phyloP scores from a whole-genome alignment of 331 rosid species.

The Erythrophleum ivorense region DNA sequence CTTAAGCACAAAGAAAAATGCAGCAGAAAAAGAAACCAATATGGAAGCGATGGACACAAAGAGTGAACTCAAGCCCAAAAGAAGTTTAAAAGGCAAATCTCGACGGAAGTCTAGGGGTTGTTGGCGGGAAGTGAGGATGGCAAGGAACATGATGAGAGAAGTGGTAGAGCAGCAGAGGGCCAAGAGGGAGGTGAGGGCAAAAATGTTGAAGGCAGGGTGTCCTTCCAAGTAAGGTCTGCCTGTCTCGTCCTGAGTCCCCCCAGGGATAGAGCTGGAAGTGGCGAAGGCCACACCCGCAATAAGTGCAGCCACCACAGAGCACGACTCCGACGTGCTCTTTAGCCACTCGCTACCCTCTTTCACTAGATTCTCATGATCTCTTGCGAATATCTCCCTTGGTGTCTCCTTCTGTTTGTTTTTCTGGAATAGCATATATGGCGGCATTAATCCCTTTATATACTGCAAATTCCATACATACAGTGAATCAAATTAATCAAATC shows the following conservation, averaged over 20 bases:
- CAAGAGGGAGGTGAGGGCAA: conserved; percentile 27
- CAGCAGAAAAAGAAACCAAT: conserved; percentile 37
- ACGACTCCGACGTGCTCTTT: conserved; percentile 4
- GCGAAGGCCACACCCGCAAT: conserved; percentile 35
- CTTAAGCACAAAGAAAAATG: conserved; percentile 38
- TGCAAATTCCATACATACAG: not conserved
- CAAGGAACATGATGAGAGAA: conserved; percentile 50
- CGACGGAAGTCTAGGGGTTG: conserved; percentile 44
- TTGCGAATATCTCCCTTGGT: not conserved
- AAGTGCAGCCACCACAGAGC: conserved; percentile 39
- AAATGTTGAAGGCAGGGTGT: conserved; percentile 23
- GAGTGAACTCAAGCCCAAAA: conserved; percentile 38
- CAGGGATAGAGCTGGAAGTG: conserved; percentile 3
- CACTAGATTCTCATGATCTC: not conserved
- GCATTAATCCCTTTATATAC: conserved; percentile 38
- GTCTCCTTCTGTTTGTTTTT: not conserved
- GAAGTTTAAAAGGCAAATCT: conserved; percentile 41
- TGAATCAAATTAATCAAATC: no score
- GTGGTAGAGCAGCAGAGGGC: conserved; percentile 52
- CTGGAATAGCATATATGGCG: not conserved
- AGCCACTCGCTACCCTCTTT: conserved; percentile 28
- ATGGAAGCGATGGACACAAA: conserved; percentile 40
- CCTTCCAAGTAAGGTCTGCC: conserved; percentile 26
- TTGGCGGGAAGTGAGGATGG: conserved; percentile 52
- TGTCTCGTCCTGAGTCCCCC: not conserved